Conservation (phyloP, 345 rosid genomes). For the Syzygium aromaticum region DNA sequence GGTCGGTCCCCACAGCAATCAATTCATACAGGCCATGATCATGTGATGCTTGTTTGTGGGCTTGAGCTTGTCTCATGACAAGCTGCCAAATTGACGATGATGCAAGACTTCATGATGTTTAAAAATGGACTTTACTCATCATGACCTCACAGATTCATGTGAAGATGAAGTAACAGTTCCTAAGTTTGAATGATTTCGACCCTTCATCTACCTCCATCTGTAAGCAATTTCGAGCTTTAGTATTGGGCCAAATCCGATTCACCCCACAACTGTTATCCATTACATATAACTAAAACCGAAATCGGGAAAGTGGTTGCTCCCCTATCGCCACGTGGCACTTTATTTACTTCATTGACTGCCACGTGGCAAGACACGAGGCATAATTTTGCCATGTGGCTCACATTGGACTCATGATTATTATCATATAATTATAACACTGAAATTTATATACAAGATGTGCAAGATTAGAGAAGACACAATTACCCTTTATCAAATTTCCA, state of each 20-base stretch:
- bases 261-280: background rate
- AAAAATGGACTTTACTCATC: background rate
- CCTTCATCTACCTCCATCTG: background rate
- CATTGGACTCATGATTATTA: background rate
- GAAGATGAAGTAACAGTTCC: background rate
- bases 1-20: background rate
- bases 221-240: background rate
- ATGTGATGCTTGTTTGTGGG: background rate
- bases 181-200: background rate
- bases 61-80: background rate
- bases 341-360: accelerated
- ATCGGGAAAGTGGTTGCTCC: accelerated
- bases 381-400: background rate
- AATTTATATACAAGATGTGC: background rate
- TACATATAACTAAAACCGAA: background rate
- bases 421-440: background rate
- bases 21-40: background rate
- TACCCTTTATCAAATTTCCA: no score
- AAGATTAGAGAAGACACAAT: background rate
- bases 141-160: background rate
- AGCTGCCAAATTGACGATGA: background rate
- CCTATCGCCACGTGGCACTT: background rate
- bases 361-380: background rate
- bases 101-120: background rate
- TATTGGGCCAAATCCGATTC: background rate